phyloP scores from a whole-genome alignment of 73 alveolate genomes.

The Stentor coeruleus region DNA sequence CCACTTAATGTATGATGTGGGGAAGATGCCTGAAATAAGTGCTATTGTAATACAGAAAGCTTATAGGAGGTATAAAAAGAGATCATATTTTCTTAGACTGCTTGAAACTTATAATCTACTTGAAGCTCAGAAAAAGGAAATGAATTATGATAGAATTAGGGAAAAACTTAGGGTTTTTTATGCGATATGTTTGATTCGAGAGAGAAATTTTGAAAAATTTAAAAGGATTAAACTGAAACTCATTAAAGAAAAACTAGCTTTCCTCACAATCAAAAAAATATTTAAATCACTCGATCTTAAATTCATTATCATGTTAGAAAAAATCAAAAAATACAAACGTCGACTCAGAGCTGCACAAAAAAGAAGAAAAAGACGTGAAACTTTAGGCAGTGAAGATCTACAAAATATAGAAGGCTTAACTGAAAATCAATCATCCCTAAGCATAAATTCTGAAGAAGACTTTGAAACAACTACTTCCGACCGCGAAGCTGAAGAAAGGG shows the following conservation, averaged over 20 bases:
- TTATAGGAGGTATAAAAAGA: background rate
- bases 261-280: background rate
- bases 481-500: background rate
- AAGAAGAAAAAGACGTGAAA: background rate
- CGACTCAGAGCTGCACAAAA: background rate
- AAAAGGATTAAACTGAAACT: background rate
- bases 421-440: no score
- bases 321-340: background rate
- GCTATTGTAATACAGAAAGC: background rate
- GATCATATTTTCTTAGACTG: background rate
- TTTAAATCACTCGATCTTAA: background rate
- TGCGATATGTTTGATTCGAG: background rate
- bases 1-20: background rate
- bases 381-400: background rate
- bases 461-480: conserved; percentile 2
- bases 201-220: conserved; percentile 26
- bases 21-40: background rate
- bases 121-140: background rate
- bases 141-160: background rate
- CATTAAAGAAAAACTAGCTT: conserved; percentile 3
- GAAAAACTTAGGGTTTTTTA: background rate
- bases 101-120: background rate
- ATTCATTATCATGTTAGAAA: background rate
- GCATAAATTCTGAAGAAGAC: background rate
- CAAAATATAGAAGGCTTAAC: conserved; percentile 18